phyloP scores from a whole-genome alignment of 306 rosid species.

The Medicago truncatula region DNA sequence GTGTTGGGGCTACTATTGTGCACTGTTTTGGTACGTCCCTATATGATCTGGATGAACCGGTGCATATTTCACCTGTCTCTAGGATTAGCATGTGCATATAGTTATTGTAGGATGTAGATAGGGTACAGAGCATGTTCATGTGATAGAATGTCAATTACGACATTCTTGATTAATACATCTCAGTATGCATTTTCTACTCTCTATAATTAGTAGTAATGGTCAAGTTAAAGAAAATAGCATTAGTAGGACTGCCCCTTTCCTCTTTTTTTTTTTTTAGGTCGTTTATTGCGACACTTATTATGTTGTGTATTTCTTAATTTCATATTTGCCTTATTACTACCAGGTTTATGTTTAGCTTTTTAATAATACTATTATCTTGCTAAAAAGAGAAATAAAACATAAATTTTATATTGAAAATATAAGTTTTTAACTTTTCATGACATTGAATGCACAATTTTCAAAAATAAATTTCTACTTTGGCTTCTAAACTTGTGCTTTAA shows the following conservation, averaged over 20 bases:
- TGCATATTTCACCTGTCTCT: conserved; percentile 34
- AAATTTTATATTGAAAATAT: no score
- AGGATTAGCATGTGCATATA: conserved; percentile 47
- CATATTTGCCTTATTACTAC: neutral
- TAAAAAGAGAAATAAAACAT: no score
- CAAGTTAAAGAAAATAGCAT: neutral
- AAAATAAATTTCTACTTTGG: no score
- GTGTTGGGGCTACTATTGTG: conserved; percentile 32
- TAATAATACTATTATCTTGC: neutral
- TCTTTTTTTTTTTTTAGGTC: neutral
- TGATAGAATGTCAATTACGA: conserved; percentile 33
- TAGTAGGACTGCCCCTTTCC: neutral
- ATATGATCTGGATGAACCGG: conserved; percentile 18
- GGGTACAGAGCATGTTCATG: conserved; percentile 5
- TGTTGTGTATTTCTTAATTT: neutral
- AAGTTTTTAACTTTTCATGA: no score
- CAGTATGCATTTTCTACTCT: neutral
- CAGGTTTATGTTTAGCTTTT: neutral
- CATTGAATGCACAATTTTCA: no score
- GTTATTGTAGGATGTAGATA: conserved; percentile 41
- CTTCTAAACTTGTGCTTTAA: no score
- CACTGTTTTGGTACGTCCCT: conserved; percentile 1
- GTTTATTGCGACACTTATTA: neutral
- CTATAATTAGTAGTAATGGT: neutral
- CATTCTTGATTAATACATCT: conserved; percentile 10